A percentile compares a stretch with the other conserved stretches of the same genome.
phyloP scores from a whole-genome alignment of 495 filamentous ascomycete species.

The Pyrenopolyporus hunteri region DNA sequence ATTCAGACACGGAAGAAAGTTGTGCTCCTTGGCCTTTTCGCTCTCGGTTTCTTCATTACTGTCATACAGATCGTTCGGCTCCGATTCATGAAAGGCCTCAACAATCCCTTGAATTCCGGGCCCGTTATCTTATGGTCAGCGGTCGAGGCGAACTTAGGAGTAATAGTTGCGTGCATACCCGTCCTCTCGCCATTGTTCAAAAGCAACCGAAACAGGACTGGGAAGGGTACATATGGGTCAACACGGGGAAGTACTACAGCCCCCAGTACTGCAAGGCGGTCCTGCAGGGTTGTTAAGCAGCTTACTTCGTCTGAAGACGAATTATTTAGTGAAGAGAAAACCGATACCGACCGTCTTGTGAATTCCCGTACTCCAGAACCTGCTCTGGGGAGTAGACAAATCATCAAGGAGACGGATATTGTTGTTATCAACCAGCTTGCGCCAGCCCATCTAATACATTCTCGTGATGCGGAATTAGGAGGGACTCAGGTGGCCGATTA shows the following conservation, averaged over 20 bases:
- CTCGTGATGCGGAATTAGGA: neutral
- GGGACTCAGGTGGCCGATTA: neutral
- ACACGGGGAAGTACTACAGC: neutral
- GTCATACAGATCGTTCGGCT: conserved; percentile 62
- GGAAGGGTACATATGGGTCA: neutral
- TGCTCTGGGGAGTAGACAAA: neutral
- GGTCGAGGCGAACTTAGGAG: conserved; percentile 58
- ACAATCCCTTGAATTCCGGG: conserved; percentile 53
- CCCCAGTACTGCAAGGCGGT: neutral
- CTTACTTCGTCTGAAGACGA: conserved; percentile 2
- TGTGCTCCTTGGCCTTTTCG: conserved; percentile 54
- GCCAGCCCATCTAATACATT: neutral
- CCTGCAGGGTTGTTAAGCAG: neutral
- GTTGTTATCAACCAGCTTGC: conserved; percentile 10
- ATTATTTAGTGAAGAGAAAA: neutral
- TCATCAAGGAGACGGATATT: conserved; percentile 15
- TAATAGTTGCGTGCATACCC: conserved; percentile 57
- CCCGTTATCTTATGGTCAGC: conserved; percentile 58
- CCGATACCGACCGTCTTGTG: neutral
- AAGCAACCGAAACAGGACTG: conserved; percentile 43
- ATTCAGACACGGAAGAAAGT: conserved; percentile 49
- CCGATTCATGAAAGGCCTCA: conserved; percentile 52
- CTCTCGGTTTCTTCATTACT: conserved; percentile 60
- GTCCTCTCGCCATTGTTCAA: conserved; percentile 58
- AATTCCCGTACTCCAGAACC: neutral